These are phyloP conservation scores for Boletus vinaceobasis DNA, from an alignment of 768 basidiomycete species.

Conservation along the genomic window DNA sequence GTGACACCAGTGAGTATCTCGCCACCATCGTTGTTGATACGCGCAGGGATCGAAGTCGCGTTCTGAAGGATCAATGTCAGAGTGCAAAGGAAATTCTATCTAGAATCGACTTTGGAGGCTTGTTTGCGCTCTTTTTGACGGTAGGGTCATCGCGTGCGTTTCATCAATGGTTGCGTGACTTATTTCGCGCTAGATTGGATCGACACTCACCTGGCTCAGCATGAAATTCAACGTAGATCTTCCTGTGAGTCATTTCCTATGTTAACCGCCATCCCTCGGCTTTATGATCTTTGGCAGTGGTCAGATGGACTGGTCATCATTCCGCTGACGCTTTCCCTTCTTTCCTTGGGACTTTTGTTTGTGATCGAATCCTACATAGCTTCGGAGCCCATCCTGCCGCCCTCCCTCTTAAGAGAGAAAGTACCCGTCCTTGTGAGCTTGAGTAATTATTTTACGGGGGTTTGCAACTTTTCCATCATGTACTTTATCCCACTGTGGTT, in stretches of 20 bases:
- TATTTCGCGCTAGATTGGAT: slow-evolving; percentile 8
- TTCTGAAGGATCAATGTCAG: slow-evolving; percentile 6
- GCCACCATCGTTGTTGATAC: neutral
- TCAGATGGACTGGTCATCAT: slow-evolving; percentile 1
- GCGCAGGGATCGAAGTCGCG: neutral
- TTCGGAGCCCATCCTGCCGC: slow-evolving; percentile 9
- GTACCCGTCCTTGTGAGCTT: slow-evolving; percentile 4
- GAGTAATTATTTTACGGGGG: slow-evolving; percentile 6
- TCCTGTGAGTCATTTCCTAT: neutral
- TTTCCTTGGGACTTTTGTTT: slow-evolving; percentile 7
- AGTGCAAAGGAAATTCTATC: slow-evolving; percentile 4
- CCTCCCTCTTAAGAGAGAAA: slow-evolving; percentile 4
- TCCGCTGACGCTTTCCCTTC: slow-evolving; percentile 6
- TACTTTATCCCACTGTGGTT: slow-evolving; percentile 18
- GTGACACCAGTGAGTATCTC: slow-evolving; percentile 7
- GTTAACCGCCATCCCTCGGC: no score
- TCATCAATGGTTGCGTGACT: neutral
- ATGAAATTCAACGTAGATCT: slow-evolving; percentile 15
- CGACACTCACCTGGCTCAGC: slow-evolving; percentile 10
- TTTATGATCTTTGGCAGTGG: slow-evolving; percentile 5
- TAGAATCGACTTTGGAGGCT: slow-evolving; percentile 15
- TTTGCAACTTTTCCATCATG: slow-evolving; percentile 14
- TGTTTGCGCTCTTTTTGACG: slow-evolving; percentile 1
- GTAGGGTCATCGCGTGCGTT: neutral
- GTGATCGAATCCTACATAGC: slow-evolving; percentile 5